A percentile compares a stretch with the other conserved stretches of the same genome.
Conservation (phyloP, 2,329 filamentous ascomycete species). For the Microsporum ferrugineum region DNA sequence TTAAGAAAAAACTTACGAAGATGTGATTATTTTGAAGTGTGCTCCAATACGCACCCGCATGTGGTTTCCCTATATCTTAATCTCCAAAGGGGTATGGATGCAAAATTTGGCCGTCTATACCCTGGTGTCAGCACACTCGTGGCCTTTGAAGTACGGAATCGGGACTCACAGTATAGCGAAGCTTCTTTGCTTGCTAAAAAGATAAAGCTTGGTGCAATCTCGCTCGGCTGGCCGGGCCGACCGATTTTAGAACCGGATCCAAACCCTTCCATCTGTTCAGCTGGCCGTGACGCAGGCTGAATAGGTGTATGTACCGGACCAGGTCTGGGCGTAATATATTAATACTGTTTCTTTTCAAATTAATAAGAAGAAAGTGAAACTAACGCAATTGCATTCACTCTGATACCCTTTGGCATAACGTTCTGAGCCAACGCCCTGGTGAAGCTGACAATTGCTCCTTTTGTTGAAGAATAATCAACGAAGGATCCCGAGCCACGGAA, state of each 20-base stretch:
- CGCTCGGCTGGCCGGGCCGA: slow-evolving; percentile 29
- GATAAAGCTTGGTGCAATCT: slow-evolving; percentile 31
- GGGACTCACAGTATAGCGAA: slow-evolving; percentile 26
- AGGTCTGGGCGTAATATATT: slow-evolving; percentile 16
- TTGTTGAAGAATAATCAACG: slow-evolving; percentile 48
- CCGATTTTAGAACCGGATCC: slow-evolving; percentile 22
- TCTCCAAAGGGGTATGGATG: slow-evolving; percentile 28
- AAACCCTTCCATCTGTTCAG: slow-evolving; percentile 27
- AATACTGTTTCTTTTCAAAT: background rate
- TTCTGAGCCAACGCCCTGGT: slow-evolving; percentile 44
- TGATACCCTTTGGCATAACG: slow-evolving; percentile 45
- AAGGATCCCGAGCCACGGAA: slow-evolving; percentile 43
- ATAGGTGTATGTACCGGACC: slow-evolving; percentile 27
- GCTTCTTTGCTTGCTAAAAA: slow-evolving; percentile 28
- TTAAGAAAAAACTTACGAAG: slow-evolving; percentile 15
- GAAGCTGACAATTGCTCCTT: slow-evolving; percentile 48
- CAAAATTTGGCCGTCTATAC: slow-evolving; percentile 26
- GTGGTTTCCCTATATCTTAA: slow-evolving; percentile 10
- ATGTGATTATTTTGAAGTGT: background rate
- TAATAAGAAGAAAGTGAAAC: slow-evolving; percentile 9
- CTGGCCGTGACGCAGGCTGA: slow-evolving; percentile 26
- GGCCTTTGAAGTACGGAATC: background rate
- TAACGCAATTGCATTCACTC: slow-evolving; percentile 40
- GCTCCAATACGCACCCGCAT: background rate
- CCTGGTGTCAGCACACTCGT: background rate